Evolutionary conservation across 2,329 filamentous ascomycete species (phyloP), one percentile per base, ranked within the genome.

Genomic region (Davidsoniella eucalypti): DNA sequence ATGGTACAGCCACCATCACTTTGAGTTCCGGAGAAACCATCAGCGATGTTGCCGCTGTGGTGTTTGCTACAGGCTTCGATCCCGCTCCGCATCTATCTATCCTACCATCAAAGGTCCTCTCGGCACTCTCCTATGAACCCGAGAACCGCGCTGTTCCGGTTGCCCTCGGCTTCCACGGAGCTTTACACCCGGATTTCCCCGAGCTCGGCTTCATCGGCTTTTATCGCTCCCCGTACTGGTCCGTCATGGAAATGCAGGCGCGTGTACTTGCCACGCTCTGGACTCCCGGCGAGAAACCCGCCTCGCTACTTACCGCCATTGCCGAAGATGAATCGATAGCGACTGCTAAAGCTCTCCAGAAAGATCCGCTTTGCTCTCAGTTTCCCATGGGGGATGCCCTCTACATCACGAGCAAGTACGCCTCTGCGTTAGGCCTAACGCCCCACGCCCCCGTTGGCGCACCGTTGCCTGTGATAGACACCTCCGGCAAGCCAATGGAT

Each of bases 331-430:
- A 62, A 16, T 70, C 67, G 0, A 65, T 73, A 6, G 60, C 65
- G 25, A 63, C 67, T 18, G 71, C 73, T 0, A 58, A 76, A 0
- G 57, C 62, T 2, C 66, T 84, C 29, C 71, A 80, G 10, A 58
- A 58, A 18, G 71, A 73, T 56, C 69, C 64, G 8, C 71, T 67
- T 5, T 64, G 65, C 56, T 82, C 61, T 54, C 86, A 92, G 57
- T 92, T 87, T 57, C 86, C 84, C 37, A 88, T 90, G 80, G 80
- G 80, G 8, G 86, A 93, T 62, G 90, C 88, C 61, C 64, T 78
- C 6, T 88, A 79, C 54, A 64, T 90, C 10, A 80, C 90, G 70
- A 78, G 87, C 56, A 75, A 82, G 10, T 78, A 88, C 52, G 69
- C 78, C 10, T 61, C 69, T 2, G 73, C 77, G 0, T 66, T 86